phyloP scores from a whole-genome alignment of 2,329 filamentous ascomycete species.

The Saccharata proteae region DNA sequence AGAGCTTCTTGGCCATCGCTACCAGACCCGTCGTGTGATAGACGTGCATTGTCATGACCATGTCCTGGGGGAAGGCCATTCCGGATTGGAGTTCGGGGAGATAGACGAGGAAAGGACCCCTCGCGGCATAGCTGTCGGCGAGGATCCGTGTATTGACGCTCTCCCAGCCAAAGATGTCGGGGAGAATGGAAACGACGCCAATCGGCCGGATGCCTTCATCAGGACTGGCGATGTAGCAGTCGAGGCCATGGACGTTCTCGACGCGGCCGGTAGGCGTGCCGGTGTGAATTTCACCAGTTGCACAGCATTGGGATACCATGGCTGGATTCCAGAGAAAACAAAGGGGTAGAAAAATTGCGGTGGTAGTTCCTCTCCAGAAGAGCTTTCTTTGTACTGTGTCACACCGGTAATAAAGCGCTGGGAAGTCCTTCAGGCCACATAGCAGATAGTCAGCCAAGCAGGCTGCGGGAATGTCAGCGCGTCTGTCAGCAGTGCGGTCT shows the following conservation, averaged over 20 bases:
- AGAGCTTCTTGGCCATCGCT: constrained; percentile 15
- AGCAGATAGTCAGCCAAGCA: too few species aligned
- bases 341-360: not conserved
- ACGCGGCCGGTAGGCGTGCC: constrained; percentile 22
- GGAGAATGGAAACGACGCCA: constrained; percentile 26
- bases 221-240: constrained; percentile 25
- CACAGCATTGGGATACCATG: constrained; percentile 18
- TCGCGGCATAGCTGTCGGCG: constrained; percentile 23
- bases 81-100: constrained; percentile 21
- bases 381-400: too few species aligned
- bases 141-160: constrained; percentile 25
- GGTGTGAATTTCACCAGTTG: constrained; percentile 24
- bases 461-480: too few species aligned
- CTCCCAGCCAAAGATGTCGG: constrained; percentile 26
- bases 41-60: not conserved
- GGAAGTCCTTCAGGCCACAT: too few species aligned
- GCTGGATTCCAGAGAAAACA: too few species aligned
- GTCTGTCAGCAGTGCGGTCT: too few species aligned
- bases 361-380: not conserved
- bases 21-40: not conserved
- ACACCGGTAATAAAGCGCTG: too few species aligned
- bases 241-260: constrained; percentile 23
- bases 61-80: not conserved
- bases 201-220: constrained; percentile 15
- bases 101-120: constrained; percentile 16